Evolutionary conservation across 805 yeast genomes (phyloP), one percentile per base, ranked within the genome.

Genomic region (Yarrowia sp.): DNA sequence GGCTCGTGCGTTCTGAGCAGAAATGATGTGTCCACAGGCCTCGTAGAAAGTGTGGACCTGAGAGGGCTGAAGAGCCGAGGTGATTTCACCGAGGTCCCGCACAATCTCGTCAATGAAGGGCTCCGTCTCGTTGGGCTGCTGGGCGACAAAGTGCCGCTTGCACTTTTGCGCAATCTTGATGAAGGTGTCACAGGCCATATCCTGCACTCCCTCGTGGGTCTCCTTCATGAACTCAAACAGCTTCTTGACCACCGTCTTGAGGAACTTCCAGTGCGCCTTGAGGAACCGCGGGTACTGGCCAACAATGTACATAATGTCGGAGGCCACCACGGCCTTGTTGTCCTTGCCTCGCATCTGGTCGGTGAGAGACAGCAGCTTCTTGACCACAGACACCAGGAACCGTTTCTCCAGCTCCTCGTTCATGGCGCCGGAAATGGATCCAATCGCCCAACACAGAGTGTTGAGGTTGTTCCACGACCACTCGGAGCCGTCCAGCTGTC

Each of bases 151-250:
- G 77, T 93, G 98, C 69, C 92, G 86, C 77, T 92, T 92, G 83
- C 99, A 95, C 78, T 95, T 95, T 70, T 85, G 87, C 22, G 97
- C 90, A 75, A 95, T 95, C 76, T 95, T 95, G 74, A 93, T 93
- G 74, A 95, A 95, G 0, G 99, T 95, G 77, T 95, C 99, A 81
- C 99, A 95, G 8, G 99, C 99, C 99, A 95, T 95, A 77, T 95
- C 99, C 79, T 95, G 99, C 67, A 95, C 99, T 80, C 99, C 99
- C 77, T 93, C 99, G 77, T 95, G 99, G n/a, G 98, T 92, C 81
- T 95, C 99, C 79, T 95, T 98, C 99, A 95, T 95, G 74, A 95
- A 95, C 76, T 95, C 99, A 76, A 95, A 95, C 72, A 95, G 82
- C 77, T 95, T 95, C 78, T 90, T 88, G 67, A 95, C 93, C 48